Conservation (phyloP, 2,329 filamentous ascomycete genomes). For the Ophiostoma quercus region DNA sequence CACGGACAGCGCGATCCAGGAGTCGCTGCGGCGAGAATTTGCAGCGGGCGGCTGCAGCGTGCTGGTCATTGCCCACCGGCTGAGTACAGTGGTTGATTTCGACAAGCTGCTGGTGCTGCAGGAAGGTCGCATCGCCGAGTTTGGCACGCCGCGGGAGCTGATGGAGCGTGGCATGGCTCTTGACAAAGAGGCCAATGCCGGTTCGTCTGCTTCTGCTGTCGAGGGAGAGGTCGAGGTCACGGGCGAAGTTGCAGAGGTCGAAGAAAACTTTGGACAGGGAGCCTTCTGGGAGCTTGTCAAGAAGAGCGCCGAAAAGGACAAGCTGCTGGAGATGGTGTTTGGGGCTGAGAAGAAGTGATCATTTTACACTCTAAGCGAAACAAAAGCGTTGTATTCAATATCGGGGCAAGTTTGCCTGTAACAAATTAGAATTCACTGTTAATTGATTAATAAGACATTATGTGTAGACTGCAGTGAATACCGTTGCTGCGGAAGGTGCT, state of each 20-base stretch:
- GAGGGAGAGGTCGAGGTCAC: neutral
- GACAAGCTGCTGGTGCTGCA: conserved; percentile 48
- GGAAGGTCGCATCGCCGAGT: conserved; percentile 43
- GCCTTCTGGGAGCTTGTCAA: conserved; percentile 28
- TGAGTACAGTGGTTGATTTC: conserved; percentile 47
- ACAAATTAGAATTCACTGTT: neutral
- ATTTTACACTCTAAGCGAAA: neutral
- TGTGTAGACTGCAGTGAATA: neutral
- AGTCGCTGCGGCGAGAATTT: conserved; percentile 45
- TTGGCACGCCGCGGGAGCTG: conserved; percentile 38
- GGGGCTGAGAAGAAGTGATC: neutral
- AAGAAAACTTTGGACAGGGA: conserved; percentile 23
- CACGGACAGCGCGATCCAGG: conserved; percentile 54
- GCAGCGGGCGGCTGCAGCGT: conserved; percentile 52
- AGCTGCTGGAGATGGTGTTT: conserved; percentile 27
- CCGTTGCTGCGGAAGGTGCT: neutral
- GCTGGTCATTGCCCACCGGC: conserved; percentile 38
- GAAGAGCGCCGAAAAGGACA: conserved; percentile 28
- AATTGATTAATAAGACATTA: neutral
- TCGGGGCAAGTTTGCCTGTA: neutral
- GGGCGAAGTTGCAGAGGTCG: conserved; percentile 31
- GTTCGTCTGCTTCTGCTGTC: conserved; percentile 19
- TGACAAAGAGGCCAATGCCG: conserved; percentile 20
- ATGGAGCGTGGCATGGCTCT: conserved; percentile 36
- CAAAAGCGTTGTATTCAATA: neutral